These are phyloP conservation scores for Trichosanthes truncata DNA, from an alignment of 306 rosid species.

Conservation along the genomic window DNA sequence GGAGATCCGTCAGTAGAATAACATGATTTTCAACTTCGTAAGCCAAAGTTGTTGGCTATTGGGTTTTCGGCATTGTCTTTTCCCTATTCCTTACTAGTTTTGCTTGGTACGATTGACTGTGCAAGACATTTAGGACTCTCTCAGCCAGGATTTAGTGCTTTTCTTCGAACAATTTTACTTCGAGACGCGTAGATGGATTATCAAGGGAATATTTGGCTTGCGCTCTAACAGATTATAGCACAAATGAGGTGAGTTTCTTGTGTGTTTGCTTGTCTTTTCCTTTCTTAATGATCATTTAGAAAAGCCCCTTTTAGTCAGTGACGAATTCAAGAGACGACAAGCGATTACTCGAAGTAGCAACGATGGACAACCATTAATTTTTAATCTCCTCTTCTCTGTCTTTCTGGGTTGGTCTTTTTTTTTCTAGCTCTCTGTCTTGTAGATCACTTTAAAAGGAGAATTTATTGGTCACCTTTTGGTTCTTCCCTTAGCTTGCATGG, in stretches of 20 bases:
- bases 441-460: too few relatives aligned
- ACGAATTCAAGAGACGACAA: slow-evolving; percentile 7
- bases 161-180: slow-evolving; percentile 22
- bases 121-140: slow-evolving; percentile 17
- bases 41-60: not conserved
- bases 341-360: not conserved
- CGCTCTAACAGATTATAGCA: slow-evolving; percentile 43
- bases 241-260: slow-evolving; percentile 64
- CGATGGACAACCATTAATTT: too few relatives aligned
- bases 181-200: slow-evolving; percentile 38
- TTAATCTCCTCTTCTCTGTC: too few relatives aligned
- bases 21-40: not conserved
- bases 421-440: too few relatives aligned
- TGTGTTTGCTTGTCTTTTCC: slow-evolving; percentile 7
- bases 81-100: slow-evolving; percentile 11
- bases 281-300: not conserved
- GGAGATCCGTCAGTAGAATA: too few relatives aligned
- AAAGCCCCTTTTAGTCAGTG: slow-evolving; percentile 14
- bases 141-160: slow-evolving; percentile 15
- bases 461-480: too few relatives aligned
- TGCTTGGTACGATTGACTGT: slow-evolving; percentile 4
- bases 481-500: slow-evolving; percentile 36
- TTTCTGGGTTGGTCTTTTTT: too few relatives aligned
- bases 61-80: not conserved
- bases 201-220: slow-evolving; percentile 41